Evolutionary conservation across 208 protist genomes (phyloP).

Genomic region (Acanthamoeba triangularis): DNA sequence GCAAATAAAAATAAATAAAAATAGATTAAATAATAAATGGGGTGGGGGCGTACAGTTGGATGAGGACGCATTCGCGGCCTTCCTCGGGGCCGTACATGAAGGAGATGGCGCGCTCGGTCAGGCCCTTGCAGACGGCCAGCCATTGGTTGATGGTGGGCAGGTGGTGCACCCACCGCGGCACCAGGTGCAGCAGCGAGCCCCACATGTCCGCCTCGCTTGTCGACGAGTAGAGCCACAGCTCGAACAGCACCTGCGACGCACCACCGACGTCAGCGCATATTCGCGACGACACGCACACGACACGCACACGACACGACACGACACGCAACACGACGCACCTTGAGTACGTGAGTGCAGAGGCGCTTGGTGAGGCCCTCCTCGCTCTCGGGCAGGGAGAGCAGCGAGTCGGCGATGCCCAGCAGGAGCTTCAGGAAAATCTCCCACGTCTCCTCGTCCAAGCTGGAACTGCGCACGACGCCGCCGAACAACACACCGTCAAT

Average conservation of each 20-base stretch:
- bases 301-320: neutral
- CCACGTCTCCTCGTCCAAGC: slow-evolving; percentile 66
- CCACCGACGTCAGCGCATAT: neutral
- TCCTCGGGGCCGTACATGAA: slow-evolving; percentile 77
- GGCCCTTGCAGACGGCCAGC: slow-evolving; percentile 74
- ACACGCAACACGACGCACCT: neutral
- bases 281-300: neutral
- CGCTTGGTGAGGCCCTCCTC: slow-evolving; percentile 75
- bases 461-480: neutral
- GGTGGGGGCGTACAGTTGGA: slow-evolving; percentile 9
- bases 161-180: slow-evolving; percentile 75
- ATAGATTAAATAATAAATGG: neutral
- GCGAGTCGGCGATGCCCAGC: slow-evolving; percentile 77
- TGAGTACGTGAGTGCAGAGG: slow-evolving; percentile 68
- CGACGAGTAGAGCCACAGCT: slow-evolving; percentile 81
- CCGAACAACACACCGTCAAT: neutral
- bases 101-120: slow-evolving; percentile 76
- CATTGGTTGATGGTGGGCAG: slow-evolving; percentile 78
- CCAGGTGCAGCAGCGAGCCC: slow-evolving; percentile 70
- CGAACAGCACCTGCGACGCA: slow-evolving; percentile 63
- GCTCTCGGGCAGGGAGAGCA: slow-evolving; percentile 35
- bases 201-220: slow-evolving; percentile 75
- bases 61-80: slow-evolving; percentile 43
- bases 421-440: slow-evolving; percentile 79
- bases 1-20: neutral